Base-by-base conservation (phyloP, 805 yeast genomes). In the Ascoidea rubescens region DNA sequence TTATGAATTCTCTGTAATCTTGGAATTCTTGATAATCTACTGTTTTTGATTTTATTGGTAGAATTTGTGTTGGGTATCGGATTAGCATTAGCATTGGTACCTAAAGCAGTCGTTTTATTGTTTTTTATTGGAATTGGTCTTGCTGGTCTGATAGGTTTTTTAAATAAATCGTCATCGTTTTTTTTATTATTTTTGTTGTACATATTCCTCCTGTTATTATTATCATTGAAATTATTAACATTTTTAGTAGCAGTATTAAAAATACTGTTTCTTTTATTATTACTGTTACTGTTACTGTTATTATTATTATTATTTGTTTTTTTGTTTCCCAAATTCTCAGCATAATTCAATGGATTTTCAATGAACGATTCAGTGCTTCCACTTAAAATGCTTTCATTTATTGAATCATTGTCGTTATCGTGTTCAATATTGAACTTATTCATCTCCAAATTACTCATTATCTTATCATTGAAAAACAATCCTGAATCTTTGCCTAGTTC, bases 1-100 rank as follows among this genome's bases (percentile, higher is more conserved):
- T 21, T 21, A 21, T 21, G 28, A 21, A 21, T 21, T 21, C 28
- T 21, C 28, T 21, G 28, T 21, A 21, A 21, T 37, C 14, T 37
- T 8, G 57, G 57, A 44, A 55, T 55, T 42, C 53, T 44, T 16
- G 54, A 51, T 46, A 53, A 54, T 7, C 56, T 54, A 21, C 53
- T 50, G 17, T 16, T 31, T 5, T n/a, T 46, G 6, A 21, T 49
- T 7, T 45, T 28, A 47, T 48, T 44, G 17, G 14, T 46, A 10
- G 48, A 28, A n/a, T 46, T 46, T 31, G 17, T 5, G 7, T 14
- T 21, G 17, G 49, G 4, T n/a, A 17, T 10, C 10, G 45, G 37
- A 12, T 46, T 28, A 4, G 7, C 8, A 37, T 21, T 21, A 21
- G 28, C 28, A 21, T 21, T 21, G 28, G 28, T 21, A 21, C 28